Evolutionary conservation across 2,329 filamentous ascomycete genomes (phyloP).

Genomic region (Rhytidhysteron rufulum): DNA sequence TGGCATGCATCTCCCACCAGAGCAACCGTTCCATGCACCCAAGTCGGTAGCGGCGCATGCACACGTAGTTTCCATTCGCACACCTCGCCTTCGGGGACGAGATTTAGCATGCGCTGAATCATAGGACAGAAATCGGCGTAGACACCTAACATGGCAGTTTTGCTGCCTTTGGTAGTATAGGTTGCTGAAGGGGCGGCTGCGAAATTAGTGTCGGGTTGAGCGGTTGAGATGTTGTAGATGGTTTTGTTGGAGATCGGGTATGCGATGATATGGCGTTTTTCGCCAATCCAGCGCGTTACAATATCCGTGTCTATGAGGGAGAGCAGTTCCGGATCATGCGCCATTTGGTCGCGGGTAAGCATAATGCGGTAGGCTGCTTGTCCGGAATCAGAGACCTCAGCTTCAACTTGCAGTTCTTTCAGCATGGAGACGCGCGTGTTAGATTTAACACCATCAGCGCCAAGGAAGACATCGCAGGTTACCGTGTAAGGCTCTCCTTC

Average conservation of each 20-base stretch:
- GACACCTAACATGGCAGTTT: conserved; percentile 57
- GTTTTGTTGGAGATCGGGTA: conserved; percentile 68
- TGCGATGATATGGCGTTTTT: conserved; percentile 71
- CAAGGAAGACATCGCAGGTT: conserved; percentile 46
- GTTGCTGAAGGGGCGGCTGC: conserved; percentile 54
- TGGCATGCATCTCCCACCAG: conserved; percentile 60
- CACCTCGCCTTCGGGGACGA: conserved; percentile 62
- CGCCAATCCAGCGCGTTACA: conserved; percentile 73
- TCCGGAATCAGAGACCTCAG: conserved; percentile 63
- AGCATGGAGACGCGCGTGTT: conserved; percentile 51
- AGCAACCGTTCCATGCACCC: conserved; percentile 53
- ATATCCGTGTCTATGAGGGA: conserved; percentile 63
- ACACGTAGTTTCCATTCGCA: conserved; percentile 64
- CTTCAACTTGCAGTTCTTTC: conserved; percentile 46
- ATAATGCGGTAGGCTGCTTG: conserved; percentile 79
- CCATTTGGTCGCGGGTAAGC: conserved; percentile 65
- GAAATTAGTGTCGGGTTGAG: conserved; percentile 59
- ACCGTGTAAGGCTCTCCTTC: conserved; percentile 53
- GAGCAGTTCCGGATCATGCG: conserved; percentile 62
- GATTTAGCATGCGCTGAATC: conserved; percentile 57
- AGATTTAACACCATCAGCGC: conserved; percentile 49
- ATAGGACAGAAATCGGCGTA: conserved; percentile 60
- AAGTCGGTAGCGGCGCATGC: conserved; percentile 59
- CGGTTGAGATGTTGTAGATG: conserved; percentile 64
- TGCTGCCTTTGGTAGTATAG: conserved; percentile 61